These are phyloP conservation scores for Fusarium dimerum DNA, from an alignment of 2,329 filamentous ascomycete species.

Conservation along the genomic window DNA sequence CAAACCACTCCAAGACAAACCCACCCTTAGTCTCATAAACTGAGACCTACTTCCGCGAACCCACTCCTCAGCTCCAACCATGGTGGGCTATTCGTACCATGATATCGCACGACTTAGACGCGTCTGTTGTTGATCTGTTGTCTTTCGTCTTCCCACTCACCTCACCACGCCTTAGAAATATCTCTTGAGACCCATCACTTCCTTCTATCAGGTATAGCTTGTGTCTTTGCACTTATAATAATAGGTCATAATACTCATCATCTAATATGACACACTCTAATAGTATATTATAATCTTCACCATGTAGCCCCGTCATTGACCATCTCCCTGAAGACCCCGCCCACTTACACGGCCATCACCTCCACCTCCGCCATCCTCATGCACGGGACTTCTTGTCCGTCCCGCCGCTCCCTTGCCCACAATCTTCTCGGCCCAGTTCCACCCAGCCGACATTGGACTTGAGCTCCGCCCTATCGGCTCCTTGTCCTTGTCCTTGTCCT, in stretches of 20 bases:
- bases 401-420: slow-evolving; percentile 42
- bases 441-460: slow-evolving; percentile 33
- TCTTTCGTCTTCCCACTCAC: neutral
- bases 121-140: neutral
- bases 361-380: slow-evolving; percentile 14
- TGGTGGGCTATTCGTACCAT: neutral
- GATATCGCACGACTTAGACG: neutral
- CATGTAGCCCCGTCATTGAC: slow-evolving; percentile 5
- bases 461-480: slow-evolving; percentile 25
- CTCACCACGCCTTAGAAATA: neutral
- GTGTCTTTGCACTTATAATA: no score
- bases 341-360: neutral
- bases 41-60: neutral
- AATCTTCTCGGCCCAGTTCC: slow-evolving; percentile 59
- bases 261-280: slow-evolving; percentile 12
- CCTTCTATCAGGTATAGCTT: no score
- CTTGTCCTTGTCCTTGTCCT: slow-evolving; percentile 27
- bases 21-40: neutral
- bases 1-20: neutral
- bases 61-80: neutral
- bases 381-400: slow-evolving; percentile 33
- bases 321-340: slow-evolving; percentile 1
- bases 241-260: neutral
- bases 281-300: slow-evolving; percentile 3
- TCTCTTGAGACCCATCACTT: no score